phyloP scores from a whole-genome alignment of 306 rosid species.

The Acmispon strigosus region DNA sequence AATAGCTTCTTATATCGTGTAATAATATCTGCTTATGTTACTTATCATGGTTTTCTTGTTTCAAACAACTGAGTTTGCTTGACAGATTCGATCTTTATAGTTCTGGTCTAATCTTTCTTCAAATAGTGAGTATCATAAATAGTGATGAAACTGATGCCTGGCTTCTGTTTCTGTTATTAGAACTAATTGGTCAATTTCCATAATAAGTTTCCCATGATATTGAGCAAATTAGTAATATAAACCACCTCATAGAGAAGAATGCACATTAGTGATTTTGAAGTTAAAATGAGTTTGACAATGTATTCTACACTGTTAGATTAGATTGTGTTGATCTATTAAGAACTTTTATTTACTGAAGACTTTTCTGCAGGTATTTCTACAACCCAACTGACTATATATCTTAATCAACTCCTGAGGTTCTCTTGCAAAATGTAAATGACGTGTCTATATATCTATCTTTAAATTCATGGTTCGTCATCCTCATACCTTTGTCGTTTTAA shows the following conservation, averaged over 20 bases:
- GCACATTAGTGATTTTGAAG: not conserved
- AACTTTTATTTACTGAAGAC: not conserved
- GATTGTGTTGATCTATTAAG: too few relatives aligned
- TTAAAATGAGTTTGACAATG: too few relatives aligned
- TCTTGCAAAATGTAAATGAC: too few relatives aligned
- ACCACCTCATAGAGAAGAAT: not conserved
- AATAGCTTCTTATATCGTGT: constrained; percentile 2
- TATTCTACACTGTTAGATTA: too few relatives aligned
- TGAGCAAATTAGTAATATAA: not conserved
- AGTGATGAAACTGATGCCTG: not conserved
- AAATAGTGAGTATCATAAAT: constrained; percentile 61
- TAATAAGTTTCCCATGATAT: not conserved
- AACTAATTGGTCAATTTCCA: not conserved
- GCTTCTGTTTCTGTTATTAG: not conserved
- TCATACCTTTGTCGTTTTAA: too few relatives aligned
- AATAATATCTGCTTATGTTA: constrained; percentile 13
- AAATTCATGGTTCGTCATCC: too few relatives aligned
- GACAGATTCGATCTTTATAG: constrained; percentile 85
- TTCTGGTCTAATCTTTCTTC: constrained; percentile 76
- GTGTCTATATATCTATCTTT: too few relatives aligned
- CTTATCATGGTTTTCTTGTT: constrained; percentile 19
- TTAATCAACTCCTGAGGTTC: too few relatives aligned
- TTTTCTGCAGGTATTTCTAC: too few relatives aligned
- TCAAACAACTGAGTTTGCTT: constrained; percentile 70
- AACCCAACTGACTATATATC: too few relatives aligned